Evolutionary conservation across 495 filamentous ascomycete species (phyloP), one percentile per base, ranked within the genome.

Genomic region (Usnea hakonensis): DNA sequence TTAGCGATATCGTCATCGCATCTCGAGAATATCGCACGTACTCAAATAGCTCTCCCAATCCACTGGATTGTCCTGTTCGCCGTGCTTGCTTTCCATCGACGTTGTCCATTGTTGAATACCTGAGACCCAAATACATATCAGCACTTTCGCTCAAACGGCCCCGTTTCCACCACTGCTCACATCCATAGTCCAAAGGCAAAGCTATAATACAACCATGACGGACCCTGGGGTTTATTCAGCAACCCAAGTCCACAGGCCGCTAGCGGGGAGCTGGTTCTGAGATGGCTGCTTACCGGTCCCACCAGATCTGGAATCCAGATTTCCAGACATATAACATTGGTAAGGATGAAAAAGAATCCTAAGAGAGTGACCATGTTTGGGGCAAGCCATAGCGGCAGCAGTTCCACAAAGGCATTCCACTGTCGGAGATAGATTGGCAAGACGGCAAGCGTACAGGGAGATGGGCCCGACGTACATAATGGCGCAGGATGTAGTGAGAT

Each of bases 91-190:
- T 98, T 61, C 94, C 94, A 73, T 98, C 94, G 43, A 98, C 86
- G 71, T 98, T 98, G 77, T 98, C 94, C 85, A 98, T 88, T 16
- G 94, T 98, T 41, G 93, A 95, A 76, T 97, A 97, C 77, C 85
- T 85, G 68, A 60, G 58, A 40, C 60, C 60, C 28, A 23, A 48
- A 65, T 56, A 43, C 66, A 36, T 41, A 70, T 68, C 68, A 67
- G 64, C 65, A 63, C 37, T 57, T 14, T n/a, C 36, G 23, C 36
- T 46, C 30, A 4, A 35, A 14, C 26, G 46, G 37, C 21, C 21
- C 30, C 13, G 32, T n/a, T 48, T 14, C 37, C 19, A 19, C 41
- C 19, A 32, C 32, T 35, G 72, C 84, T 78, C 69, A 87, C 88
- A 93, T 92, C 88, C 94, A 97, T 54, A 97, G 78, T 33, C 92